These are phyloP conservation scores for Exsudoporus frostii DNA, from an alignment of 768 basidiomycete genomes.

Conservation along the genomic window DNA sequence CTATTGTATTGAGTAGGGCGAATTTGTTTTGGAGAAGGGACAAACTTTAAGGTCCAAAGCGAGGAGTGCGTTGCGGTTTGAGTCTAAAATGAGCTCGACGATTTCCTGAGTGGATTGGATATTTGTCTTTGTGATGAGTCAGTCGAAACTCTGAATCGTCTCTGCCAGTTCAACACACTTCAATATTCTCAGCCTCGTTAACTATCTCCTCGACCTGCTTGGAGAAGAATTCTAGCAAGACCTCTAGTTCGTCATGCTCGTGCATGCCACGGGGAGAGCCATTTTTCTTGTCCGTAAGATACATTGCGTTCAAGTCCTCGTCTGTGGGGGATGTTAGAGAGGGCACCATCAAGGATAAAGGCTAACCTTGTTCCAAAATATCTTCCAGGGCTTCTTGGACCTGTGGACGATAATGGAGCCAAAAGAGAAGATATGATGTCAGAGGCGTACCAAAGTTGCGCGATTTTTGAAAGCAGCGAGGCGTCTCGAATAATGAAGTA, in stretches of 20 bases:
- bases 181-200: constrained; percentile 85
- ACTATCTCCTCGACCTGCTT: constrained; percentile 98
- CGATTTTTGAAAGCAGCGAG: constrained; percentile 88
- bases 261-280: constrained; percentile 54
- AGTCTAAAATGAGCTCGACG: constrained; percentile 92
- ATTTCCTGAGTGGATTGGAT: constrained; percentile 98
- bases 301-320: constrained; percentile 94
- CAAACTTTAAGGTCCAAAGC: constrained; percentile 85
- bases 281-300: constrained; percentile 82
- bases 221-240: constrained; percentile 89
- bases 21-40: not conserved
- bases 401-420: constrained; percentile 36
- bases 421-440: not conserved
- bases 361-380: constrained; percentile 79
- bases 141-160: not conserved
- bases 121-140: constrained; percentile 50
- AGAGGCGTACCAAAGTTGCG: constrained; percentile 64
- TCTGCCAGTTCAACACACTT: constrained; percentile 43
- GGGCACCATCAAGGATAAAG: not conserved
- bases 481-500: constrained; percentile 89
- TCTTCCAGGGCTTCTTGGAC: constrained; percentile 91
- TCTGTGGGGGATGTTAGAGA: constrained; percentile 45
- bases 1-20: constrained; percentile 32
- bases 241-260: constrained; percentile 92
- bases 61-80: constrained; percentile 89